A percentile compares a stretch with the other conserved stretches of the same genome.
Conservation (phyloP, 2,329 filamentous ascomycete genomes). For the Colletotrichum simmondsii region DNA sequence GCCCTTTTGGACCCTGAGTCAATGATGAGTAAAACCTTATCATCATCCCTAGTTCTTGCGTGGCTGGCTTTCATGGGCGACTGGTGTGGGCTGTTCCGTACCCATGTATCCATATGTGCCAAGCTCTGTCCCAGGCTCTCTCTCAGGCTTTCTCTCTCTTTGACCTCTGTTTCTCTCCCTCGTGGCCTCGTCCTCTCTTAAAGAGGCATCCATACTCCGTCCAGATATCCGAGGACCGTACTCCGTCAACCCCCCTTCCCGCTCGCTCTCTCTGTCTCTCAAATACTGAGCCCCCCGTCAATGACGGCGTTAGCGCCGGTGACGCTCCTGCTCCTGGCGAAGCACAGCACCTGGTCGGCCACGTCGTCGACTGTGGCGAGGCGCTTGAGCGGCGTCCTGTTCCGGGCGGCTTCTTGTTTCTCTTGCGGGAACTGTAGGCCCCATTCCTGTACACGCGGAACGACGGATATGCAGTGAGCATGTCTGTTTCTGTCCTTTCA, state of each 20-base stretch:
- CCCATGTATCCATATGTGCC: no score
- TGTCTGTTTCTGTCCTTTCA: neutral
- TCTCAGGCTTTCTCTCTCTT: no score
- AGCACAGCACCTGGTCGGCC: constrained; percentile 62
- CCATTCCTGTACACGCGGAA: constrained; percentile 34
- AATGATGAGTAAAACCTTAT: neutral
- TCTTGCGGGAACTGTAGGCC: constrained; percentile 62
- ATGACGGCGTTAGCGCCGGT: constrained; percentile 65
- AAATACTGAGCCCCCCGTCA: constrained; percentile 45
- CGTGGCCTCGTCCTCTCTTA: no score
- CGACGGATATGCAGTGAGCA: constrained; percentile 15
- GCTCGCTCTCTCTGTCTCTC: no score
- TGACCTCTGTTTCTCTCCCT: no score
- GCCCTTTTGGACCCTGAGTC: neutral
- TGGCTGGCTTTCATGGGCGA: no score
- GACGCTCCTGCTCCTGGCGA: constrained; percentile 58
- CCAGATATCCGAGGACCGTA: no score
- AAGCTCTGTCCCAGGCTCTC: no score
- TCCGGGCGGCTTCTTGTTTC: constrained; percentile 61
- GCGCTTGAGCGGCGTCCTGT: constrained; percentile 69
- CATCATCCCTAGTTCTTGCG: no score
- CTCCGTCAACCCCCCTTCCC: no score
- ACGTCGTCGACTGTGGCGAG: constrained; percentile 64
- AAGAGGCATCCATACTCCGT: no score
- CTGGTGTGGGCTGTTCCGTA: no score